Conservation (phyloP, 305 asterid species). For the Ilex paraguariensis region DNA sequence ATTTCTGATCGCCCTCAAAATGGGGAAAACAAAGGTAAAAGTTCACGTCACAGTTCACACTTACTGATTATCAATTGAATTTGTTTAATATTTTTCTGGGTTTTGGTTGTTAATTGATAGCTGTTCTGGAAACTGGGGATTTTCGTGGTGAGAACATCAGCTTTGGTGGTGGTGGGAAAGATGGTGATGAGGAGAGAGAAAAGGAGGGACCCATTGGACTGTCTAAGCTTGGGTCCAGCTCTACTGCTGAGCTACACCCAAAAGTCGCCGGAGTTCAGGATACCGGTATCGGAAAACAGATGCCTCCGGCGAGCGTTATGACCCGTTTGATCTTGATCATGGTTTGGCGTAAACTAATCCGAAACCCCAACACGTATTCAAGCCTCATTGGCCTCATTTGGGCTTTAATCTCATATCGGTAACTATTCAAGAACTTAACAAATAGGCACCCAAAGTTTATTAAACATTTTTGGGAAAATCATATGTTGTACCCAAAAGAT, state of each 20-base stretch:
- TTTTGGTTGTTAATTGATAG: conserved; percentile 13
- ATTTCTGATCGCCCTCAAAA: conserved; percentile 81
- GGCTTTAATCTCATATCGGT: conserved; percentile 67
- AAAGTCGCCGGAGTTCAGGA: not conserved
- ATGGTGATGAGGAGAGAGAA: conserved; percentile 48
- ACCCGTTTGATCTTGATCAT: conserved; percentile 61
- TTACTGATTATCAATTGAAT: not conserved
- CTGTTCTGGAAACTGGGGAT: conserved; percentile 48
- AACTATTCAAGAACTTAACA: not conserved
- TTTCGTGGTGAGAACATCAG: conserved; percentile 54
- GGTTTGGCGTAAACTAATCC: conserved; percentile 70
- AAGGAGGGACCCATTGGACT: conserved; percentile 41
- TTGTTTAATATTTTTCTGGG: too few species aligned
- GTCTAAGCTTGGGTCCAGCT: conserved; percentile 44
- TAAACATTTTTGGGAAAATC: too few species aligned
- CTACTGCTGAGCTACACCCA: conserved; percentile 40
- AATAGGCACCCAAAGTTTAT: too few species aligned
- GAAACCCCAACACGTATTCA: conserved; percentile 69
- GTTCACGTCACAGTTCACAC: not conserved
- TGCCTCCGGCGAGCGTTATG: conserved; percentile 70
- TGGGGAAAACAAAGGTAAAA: conserved; percentile 70
- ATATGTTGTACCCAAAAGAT: too few species aligned
- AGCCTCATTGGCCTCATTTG: conserved; percentile 58
- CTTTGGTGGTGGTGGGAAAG: conserved; percentile 54
- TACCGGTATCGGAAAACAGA: conserved; percentile 1